Percentiles rank a stretch among this genome's conserved stretches.
Evolutionary conservation across 768 basidiomycete species (phyloP).

Genomic region (Suillus luteus): DNA sequence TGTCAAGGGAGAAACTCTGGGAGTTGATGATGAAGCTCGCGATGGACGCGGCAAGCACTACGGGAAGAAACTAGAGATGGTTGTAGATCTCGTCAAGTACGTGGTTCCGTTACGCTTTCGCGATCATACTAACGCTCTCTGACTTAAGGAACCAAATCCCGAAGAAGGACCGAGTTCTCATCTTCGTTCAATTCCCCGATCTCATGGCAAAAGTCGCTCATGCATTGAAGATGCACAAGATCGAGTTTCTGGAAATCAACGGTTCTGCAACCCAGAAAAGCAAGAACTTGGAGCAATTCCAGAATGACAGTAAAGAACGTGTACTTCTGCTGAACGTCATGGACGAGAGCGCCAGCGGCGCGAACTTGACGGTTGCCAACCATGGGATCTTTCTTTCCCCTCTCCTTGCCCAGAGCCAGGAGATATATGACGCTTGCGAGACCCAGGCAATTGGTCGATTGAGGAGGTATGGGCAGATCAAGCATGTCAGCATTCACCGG

Average conservation of each 20-base stretch:
- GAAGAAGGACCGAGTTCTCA: slow-evolving; percentile 77
- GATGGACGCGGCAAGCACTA: slow-evolving; percentile 77
- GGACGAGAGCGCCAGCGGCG: slow-evolving; percentile 94
- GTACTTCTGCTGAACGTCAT: slow-evolving; percentile 89
- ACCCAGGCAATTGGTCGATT: slow-evolving; percentile 84
- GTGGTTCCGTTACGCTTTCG: slow-evolving; percentile 20
- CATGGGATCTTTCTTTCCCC: slow-evolving; percentile 96
- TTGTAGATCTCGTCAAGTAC: slow-evolving; percentile 76
- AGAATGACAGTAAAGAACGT: slow-evolving; percentile 72
- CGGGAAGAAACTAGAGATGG: slow-evolving; percentile 79
- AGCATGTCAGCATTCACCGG: slow-evolving; percentile 79
- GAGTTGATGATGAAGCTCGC: slow-evolving; percentile 74
- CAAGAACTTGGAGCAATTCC: slow-evolving; percentile 84
- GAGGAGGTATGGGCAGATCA: slow-evolving; percentile 81
- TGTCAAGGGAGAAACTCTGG: slow-evolving; percentile 76
- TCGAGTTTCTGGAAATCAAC: slow-evolving; percentile 79
- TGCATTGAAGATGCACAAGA: slow-evolving; percentile 69
- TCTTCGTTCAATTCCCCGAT: slow-evolving; percentile 97
- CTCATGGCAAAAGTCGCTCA: slow-evolving; percentile 90
- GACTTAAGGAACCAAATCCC: slow-evolving; percentile 62
- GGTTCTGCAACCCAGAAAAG: slow-evolving; percentile 77
- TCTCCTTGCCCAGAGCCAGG: slow-evolving; percentile 76
- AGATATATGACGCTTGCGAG: slow-evolving; percentile 83
- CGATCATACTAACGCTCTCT: slow-evolving; percentile 2
- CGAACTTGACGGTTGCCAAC: slow-evolving; percentile 91